These are phyloP conservation scores for Xylariaceae sp. DNA, from an alignment of 2,329 filamentous ascomycete genomes.

Conservation along the genomic window DNA sequence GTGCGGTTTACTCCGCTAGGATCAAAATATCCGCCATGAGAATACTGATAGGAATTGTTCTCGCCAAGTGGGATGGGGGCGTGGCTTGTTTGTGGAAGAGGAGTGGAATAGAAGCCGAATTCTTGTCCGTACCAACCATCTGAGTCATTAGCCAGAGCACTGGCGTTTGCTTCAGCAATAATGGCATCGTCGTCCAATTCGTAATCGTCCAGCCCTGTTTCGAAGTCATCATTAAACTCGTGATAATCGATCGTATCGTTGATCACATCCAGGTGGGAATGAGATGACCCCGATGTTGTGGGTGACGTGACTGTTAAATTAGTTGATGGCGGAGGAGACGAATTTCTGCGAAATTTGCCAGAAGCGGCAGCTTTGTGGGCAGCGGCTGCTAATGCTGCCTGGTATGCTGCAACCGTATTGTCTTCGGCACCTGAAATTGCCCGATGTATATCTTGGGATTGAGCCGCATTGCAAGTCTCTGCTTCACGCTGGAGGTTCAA, in stretches of 20 bases:
- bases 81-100: constrained; percentile 44
- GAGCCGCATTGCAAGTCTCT: constrained; percentile 12
- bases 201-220: constrained; percentile 60
- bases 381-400: constrained; percentile 82
- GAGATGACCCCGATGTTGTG: constrained; percentile 41
- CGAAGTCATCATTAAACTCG: constrained; percentile 65
- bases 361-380: constrained; percentile 77
- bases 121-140: constrained; percentile 96
- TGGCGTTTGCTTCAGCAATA: constrained; percentile 93
- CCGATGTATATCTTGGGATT: constrained; percentile 30
- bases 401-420: constrained; percentile 67
- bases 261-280: constrained; percentile 31
- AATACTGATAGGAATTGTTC: constrained; percentile 61
- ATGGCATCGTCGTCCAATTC: constrained; percentile 85
- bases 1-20: constrained; percentile 72
- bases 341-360: constrained; percentile 73
- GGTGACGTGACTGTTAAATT: constrained; percentile 46
- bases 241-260: constrained; percentile 37
- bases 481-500: constrained; percentile 18
- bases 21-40: constrained; percentile 89
- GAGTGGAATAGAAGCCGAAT: constrained; percentile 89
- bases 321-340: constrained; percentile 48
- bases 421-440: constrained; percentile 11
- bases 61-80: constrained; percentile 38
- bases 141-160: constrained; percentile 87